Evolutionary conservation across 306 rosid species (phyloP).

Genomic region (Dryas drummondii): DNA sequence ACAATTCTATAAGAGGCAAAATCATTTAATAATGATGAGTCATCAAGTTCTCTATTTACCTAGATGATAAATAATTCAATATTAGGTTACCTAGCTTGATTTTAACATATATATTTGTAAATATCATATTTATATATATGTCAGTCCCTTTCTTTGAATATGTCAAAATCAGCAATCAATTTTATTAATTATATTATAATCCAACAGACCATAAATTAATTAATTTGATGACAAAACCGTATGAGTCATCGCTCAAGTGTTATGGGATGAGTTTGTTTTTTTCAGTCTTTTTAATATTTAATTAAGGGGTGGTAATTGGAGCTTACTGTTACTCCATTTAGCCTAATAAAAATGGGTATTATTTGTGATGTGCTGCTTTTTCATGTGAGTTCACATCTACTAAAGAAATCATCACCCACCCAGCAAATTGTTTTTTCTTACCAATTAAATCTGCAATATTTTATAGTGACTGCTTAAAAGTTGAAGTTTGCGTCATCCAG

Average conservation of each 20-base stretch:
- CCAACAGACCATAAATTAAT: background rate
- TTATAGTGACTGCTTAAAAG: slow-evolving; percentile 10
- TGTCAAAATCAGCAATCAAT: background rate
- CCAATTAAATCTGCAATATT: background rate
- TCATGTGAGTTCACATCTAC: background rate
- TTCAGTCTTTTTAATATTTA: background rate
- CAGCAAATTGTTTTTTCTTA: background rate
- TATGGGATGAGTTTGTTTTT: background rate
- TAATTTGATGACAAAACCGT: background rate
- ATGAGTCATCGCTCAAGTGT: background rate
- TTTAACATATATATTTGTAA: background rate
- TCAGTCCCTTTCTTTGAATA: background rate
- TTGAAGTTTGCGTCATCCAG: background rate
- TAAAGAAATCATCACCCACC: slow-evolving; percentile 1
- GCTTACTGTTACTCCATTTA: background rate
- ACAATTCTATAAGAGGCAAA: background rate
- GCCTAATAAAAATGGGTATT: background rate
- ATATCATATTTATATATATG: background rate
- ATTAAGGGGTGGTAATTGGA: background rate
- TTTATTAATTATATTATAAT: background rate
- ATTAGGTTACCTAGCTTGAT: background rate
- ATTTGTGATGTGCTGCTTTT: background rate
- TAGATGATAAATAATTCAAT: background rate
- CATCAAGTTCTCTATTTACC: background rate
- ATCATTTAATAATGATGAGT: background rate